Base-by-base conservation (phyloP, 2,329 filamentous ascomycete genomes). In the Huntiella moniliformis region DNA sequence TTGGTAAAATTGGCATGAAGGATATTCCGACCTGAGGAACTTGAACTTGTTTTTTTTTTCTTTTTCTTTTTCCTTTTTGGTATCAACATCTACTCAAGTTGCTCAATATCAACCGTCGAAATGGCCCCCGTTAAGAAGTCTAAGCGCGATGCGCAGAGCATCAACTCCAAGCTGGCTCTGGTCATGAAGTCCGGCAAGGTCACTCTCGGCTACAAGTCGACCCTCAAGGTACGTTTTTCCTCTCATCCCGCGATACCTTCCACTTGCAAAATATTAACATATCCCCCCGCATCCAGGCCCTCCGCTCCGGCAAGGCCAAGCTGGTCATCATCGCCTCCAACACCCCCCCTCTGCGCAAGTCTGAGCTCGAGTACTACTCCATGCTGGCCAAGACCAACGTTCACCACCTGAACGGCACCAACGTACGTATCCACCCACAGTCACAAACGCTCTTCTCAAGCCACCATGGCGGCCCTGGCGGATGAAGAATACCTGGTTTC, bases 401-500 rank as follows among this genome's bases (percentile, higher is more conserved):
- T 61, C 88, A 96, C 76, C 91, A 98, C 76, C 96, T 95, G 73
- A 75, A 75, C 57, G 91, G 91, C 61, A 94, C 92, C 80, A 96
- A 96, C 78, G 88, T 96, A 80, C 81, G 88, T 85, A 51, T 51
- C 50, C 51, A 45, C 51, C 52, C 28, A 15, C 36, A 15, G n/a
- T 15, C n/a, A 4, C 13, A 16, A 4, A 11, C 22, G 5, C 11
- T 36, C 33, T 38, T 35, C 32, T 44, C 45, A 43, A 12, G 10
- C 33, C 32, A 36, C 28, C 34, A 17, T 17, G n/a, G 35, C 38
- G 15, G 32, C 16, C 10, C 18, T 44, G 44, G 47, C 37, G 52
- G 54, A 51, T 44, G 32, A 43, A 42, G 52, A 58, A 37, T 3
- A 15, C 57, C 59, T 57, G 55, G 52, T 66, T 67, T n/a, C 31